Conservation (phyloP, 2,329 filamentous ascomycete species). For the Diaporthe destruens region DNA sequence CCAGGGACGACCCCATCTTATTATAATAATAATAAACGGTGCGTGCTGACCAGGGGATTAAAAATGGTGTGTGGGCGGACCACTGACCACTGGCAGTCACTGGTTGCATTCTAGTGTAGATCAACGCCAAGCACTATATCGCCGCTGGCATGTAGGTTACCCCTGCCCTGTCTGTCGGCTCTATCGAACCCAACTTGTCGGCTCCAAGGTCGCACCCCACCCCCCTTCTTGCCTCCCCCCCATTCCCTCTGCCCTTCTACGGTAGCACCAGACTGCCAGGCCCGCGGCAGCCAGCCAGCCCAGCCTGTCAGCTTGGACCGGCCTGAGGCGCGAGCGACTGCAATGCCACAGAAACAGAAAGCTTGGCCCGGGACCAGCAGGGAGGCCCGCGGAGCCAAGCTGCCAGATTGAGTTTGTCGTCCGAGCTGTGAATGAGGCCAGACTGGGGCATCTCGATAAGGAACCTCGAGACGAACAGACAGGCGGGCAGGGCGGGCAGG, state of each 20-base stretch:
- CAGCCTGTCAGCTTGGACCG: too few relatives aligned
- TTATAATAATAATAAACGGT: conserved; percentile 8
- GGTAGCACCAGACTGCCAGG: too few relatives aligned
- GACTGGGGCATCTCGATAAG: conserved; percentile 26
- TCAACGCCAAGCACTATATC: conserved; percentile 32
- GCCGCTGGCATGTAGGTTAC: conserved; percentile 21
- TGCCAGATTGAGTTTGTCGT: conserved; percentile 26
- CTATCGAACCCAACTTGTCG: conserved; percentile 22
- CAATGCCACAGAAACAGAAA: conserved; percentile 31
- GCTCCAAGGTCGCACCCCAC: conserved; percentile 27
- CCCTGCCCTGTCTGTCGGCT: conserved; percentile 26
- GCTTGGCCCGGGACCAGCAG: conserved; percentile 27
- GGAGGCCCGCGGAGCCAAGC: conserved; percentile 18
- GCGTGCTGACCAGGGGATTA: conserved; percentile 1
- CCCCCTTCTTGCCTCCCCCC: neutral
- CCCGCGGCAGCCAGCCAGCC: too few relatives aligned
- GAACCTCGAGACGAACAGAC: neutral
- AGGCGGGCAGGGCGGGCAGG: neutral
- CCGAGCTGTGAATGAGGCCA: conserved; percentile 22
- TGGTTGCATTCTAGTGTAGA: conserved; percentile 24
- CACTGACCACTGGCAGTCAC: neutral
- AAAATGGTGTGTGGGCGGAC: neutral
- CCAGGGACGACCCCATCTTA: conserved; percentile 32
- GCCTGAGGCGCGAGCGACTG: neutral
- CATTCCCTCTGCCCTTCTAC: neutral